phyloP scores from a whole-genome alignment of 2,329 filamentous ascomycete genomes.

The Sporothrix brunneoviolacea region DNA sequence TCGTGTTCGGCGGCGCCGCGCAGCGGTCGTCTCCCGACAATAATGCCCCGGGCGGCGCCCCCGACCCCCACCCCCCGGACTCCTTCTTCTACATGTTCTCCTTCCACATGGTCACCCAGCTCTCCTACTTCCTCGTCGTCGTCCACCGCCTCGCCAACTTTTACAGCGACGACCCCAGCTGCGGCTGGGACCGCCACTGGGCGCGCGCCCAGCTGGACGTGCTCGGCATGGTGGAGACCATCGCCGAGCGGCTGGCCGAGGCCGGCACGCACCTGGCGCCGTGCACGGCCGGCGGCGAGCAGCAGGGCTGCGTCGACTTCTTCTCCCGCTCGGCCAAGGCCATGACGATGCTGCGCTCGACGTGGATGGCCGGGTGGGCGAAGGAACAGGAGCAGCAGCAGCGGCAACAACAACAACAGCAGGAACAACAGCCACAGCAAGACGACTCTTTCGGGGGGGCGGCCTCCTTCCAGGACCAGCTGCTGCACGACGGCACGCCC shows the following conservation, averaged over 20 bases:
- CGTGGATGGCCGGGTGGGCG: constrained; percentile 2
- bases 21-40: background rate
- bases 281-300: no score
- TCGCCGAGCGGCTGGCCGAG: background rate
- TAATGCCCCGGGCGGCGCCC: background rate
- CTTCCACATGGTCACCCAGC: constrained; percentile 7
- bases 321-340: background rate
- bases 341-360: background rate
- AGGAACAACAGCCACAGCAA: background rate
- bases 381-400: background rate
- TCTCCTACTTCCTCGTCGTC: constrained; percentile 5
- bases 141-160: constrained; percentile 8
- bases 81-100: constrained; percentile 10
- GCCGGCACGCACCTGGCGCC: background rate
- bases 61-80: background rate
- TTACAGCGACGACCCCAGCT: constrained; percentile 1
- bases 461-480: no score
- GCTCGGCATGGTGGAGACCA: background rate
- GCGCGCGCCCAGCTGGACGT: constrained; percentile 8
- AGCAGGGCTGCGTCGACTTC: no score
- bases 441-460: background rate
- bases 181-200: constrained; percentile 10
- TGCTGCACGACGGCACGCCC: background rate
- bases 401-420: background rate
- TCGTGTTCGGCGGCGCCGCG: background rate